Evolutionary conservation across 164 flowering plant genomes (phyloP), one percentile per base, ranked within the genome.

Genomic region (Aristolochia contorta): DNA sequence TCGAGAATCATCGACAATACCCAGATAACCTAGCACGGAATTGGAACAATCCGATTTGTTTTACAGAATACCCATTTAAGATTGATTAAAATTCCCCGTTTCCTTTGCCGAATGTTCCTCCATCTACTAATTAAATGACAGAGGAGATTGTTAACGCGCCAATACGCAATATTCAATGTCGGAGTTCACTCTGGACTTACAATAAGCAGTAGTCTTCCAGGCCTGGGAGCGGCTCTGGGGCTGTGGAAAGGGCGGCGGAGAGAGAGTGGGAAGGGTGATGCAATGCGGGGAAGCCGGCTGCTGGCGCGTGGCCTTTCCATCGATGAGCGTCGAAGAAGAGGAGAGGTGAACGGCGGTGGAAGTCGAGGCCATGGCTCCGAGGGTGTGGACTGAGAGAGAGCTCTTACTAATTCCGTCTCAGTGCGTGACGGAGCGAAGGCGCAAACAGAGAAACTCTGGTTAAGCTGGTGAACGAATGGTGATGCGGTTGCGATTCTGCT

Each of bases 221-320:
- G 60, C 33, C 4, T 63, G 64, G 16, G 45, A 57, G 59, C 83
- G 82, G 68, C 59, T 79, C 49, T 74, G 85, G 32, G 81, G 60
- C 37, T 67, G 76, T 10, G 43, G 7, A 48, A 68, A 48, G 3
- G 79, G 79, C 5, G 74, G 73, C 1, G 79, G 79, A 23, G 86
- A 80, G 65, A 85, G 74, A 6, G 83, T 59, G 4, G 88, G 88
- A 53, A 87, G 79, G 21, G 71, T 62, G 30, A 82, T 77, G 60
- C 85, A 81, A 60, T 74, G 85, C 0, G 84, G 69, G 0, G 89
- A 69, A 1, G 81, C 69, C 1, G 73, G 69, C 6, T 61, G 59
- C 54, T 78, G 87, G 4, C 79, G 84, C 58, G 79, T 73, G 51
- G 81, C 61, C 77, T 79, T 86, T 74, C 70, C 72, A 32, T 91